Conservation (phyloP, 1,284 basidiomycete species). For the Golubevia pallescens region DNA sequence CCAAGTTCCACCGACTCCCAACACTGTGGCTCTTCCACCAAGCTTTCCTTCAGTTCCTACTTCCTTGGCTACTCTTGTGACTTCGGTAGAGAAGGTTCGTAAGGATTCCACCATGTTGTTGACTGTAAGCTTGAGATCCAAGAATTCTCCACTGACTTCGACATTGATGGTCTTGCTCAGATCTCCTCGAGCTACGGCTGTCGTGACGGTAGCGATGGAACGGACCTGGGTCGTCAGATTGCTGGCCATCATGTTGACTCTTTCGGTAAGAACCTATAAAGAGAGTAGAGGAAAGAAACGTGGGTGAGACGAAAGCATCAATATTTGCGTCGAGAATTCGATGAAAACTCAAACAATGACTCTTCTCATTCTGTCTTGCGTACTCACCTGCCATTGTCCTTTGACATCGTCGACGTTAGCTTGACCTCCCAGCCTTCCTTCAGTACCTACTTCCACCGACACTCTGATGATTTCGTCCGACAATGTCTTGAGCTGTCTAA, state of each 20-base stretch:
- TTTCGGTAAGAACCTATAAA: slow-evolving; percentile 47
- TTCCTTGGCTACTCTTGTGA: slow-evolving; percentile 63
- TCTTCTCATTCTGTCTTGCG: too few relatives aligned
- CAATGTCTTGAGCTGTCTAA: slow-evolving; percentile 56
- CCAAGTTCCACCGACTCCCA: slow-evolving; percentile 65
- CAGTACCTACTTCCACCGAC: slow-evolving; percentile 83
- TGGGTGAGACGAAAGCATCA: neutral
- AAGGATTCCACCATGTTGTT: slow-evolving; percentile 65
- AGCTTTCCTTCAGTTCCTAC: slow-evolving; percentile 64
- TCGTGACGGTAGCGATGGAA: slow-evolving; percentile 61
- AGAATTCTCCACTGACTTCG: slow-evolving; percentile 60
- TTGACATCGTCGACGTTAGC: slow-evolving; percentile 72
- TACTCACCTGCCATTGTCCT: slow-evolving; percentile 52
- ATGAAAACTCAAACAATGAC: too few relatives aligned
- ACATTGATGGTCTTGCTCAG: slow-evolving; percentile 64
- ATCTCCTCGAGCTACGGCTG: slow-evolving; percentile 60
- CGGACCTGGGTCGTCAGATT: slow-evolving; percentile 63
- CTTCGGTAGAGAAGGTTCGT: slow-evolving; percentile 64
- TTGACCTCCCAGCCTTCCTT: slow-evolving; percentile 84
- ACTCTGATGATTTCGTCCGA: slow-evolving; percentile 78
- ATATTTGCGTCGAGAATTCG: neutral
- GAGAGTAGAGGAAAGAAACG: neutral
- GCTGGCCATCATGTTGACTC: slow-evolving; percentile 64
- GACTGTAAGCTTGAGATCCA: slow-evolving; percentile 59
- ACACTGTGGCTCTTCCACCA: slow-evolving; percentile 61